phyloP scores from a whole-genome alignment of 1,284 basidiomycete genomes.

The Dichomitus squalens region DNA sequence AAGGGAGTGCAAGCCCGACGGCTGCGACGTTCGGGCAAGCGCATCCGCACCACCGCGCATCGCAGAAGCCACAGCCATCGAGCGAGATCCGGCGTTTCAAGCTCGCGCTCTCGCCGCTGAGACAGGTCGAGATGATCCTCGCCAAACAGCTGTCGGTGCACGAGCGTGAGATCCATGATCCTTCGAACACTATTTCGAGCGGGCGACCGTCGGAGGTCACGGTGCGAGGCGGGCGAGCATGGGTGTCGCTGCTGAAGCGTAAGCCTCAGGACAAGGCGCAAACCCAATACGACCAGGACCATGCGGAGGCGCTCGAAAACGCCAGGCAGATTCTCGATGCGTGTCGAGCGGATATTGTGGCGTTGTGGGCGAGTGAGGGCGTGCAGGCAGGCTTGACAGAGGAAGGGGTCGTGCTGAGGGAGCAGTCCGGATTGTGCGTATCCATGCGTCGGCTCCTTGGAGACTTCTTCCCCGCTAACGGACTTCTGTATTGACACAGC shows the following conservation, averaged over 20 bases:
- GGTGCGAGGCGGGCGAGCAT: conserved; percentile 48
- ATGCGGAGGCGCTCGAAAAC: conserved; percentile 40
- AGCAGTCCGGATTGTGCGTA: conserved; percentile 64
- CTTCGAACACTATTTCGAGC: conserved; percentile 9
- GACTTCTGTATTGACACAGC: conserved; percentile 33
- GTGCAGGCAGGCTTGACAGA: conserved; percentile 45
- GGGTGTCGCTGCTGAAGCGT: conserved; percentile 41
- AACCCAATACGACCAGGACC: not conserved
- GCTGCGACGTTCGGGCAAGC: not conserved
- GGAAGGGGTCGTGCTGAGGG: conserved; percentile 49
- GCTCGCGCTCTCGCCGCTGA: conserved; percentile 52
- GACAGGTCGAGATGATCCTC: conserved; percentile 54
- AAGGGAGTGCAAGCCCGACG: conserved; percentile 11
- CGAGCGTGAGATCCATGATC: conserved; percentile 5
- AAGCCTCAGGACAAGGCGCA: conserved; percentile 6
- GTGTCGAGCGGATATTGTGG: conserved; percentile 52
- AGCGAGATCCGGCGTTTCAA: conserved; percentile 46
- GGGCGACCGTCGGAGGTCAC: conserved; percentile 49
- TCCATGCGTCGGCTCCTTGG: not conserved
- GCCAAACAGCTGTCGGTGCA: conserved; percentile 29
- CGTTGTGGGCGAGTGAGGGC: conserved; percentile 48
- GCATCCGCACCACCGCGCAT: conserved; percentile 3
- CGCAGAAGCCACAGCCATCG: conserved; percentile 16
- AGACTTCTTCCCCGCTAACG: not conserved
- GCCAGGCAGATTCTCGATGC: conserved; percentile 51